Base-by-base conservation (phyloP, 768 basidiomycete genomes). In the Mycena vulgaris region DNA sequence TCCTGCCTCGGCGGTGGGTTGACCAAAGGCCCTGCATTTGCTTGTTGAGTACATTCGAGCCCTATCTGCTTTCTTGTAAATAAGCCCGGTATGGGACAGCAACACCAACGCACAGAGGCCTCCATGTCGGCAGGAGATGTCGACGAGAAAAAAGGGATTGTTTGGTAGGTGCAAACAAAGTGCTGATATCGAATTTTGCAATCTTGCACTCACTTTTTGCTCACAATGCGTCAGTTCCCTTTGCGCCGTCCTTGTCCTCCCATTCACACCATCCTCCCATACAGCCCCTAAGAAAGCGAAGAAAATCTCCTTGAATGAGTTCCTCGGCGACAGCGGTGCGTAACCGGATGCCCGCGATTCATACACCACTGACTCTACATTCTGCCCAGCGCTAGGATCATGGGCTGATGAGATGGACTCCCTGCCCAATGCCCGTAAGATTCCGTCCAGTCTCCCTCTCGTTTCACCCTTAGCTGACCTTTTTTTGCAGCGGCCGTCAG, bases 341-440 rank as follows among this genome's bases (percentile, higher is more conserved):
- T 84, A 60, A 68, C 72, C 58, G 65, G 63, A 23, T 57, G 42
- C 25, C 63, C 66, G 45, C 68, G 63, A 33, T 59, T 33, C 33
- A 53, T 52, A 49, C 13, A 47, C 51, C 61, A 60, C 61, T 73
- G 69, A 66, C 69, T 69, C 72, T 48, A 57, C 47, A 58, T 70
- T 57, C 64, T 95, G 95, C 91, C 65, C 84, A 96, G 95, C 91
- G 61, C 83, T 94, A 60, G 97, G 96, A 77, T 97, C 95, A 78
- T 99, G 98, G 98, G 98, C 98, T 9, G 98, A 99, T 80, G 98
- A 99, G 82, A 96, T 98, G 95, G 97, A 98, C 74, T 76, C 88
- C 33, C 88, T 99, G 70, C 97, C 97, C 30, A 93, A 90, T 75
- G 97, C 95, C 78, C 97, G 97, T 99, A 84, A 84, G 96, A 87